Base-by-base conservation (phyloP, 2,329 filamentous ascomycete species). In the Hymenoscyphus repandus region DNA sequence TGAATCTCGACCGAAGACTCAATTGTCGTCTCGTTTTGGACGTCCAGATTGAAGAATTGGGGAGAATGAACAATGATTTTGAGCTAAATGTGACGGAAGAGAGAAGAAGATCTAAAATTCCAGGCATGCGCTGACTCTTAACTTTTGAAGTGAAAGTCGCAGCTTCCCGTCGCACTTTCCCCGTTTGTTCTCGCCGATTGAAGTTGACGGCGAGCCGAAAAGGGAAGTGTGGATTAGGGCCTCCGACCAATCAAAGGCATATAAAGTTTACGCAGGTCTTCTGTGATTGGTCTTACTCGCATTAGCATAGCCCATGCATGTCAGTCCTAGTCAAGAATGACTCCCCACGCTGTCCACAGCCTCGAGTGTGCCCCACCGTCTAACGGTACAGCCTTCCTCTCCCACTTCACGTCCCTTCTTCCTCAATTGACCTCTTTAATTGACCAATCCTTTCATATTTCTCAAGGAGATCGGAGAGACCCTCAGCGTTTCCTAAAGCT, bases 121-220 rank as follows among this genome's bases (percentile, higher is more conserved):
- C 22, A 27, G 27, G 34, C 12, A 42, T 12, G 15, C 6, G 31
- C 37, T 15, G 37, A 36, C 22, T 18, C 12, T 34, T 18, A 2
- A 20, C 30, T 30, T 41, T 41, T 37, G 33, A 33, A 44, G 39
- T 40, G 31, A 30, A 38, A 17, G 13, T 6, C 33, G 39, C 39
- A 41, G 17, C 15, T 20, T 11, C 39, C 15, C 39, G 39, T 9
- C 18, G 27, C 18, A 18, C 17, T 20, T 20, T 40, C 12, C n/a
- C 15, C 38, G 20, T 40, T 13, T 6, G 5, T 4, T 36, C 22
- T 27, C 22, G 17, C 17, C 18, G 7, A 31, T 17, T 13, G 6
- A 15, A 3, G 15, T 34, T 9, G 11, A 48, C 46, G 46, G 46
- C 46, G 46, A 49, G 46, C 13, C 27, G 22, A 33, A 49, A 33